Conservation (phyloP, 768 basidiomycete species). For the Pisolithus orientalis region DNA sequence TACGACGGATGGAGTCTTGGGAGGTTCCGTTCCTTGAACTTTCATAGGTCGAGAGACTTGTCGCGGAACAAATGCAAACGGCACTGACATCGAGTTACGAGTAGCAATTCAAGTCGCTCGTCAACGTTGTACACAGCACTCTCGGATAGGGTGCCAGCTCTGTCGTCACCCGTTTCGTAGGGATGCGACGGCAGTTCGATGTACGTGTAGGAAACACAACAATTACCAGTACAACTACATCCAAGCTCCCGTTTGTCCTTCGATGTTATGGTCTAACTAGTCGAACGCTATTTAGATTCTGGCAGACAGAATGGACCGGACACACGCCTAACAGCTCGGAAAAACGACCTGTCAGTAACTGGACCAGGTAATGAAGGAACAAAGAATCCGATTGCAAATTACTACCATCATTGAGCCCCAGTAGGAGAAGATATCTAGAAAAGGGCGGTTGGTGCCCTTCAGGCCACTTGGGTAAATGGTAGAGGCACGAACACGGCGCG, state of each 20-base stretch:
- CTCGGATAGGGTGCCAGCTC: no score
- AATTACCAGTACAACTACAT: not conserved
- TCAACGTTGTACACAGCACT: no score
- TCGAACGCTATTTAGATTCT: no score
- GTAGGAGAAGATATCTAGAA: not conserved
- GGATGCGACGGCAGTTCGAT: no score
- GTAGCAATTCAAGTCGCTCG: not conserved
- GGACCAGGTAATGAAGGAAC: not conserved
- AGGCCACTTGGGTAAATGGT: not conserved
- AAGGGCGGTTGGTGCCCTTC: constrained; percentile 8
- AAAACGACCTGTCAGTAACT: not conserved
- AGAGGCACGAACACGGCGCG: constrained; percentile 6
- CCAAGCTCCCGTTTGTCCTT: no score
- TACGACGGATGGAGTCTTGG: constrained; percentile 1
- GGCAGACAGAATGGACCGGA: no score
- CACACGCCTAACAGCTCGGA: not conserved
- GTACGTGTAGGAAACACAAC: not conserved
- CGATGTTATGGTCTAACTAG: no score
- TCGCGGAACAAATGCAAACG: constrained; percentile 44
- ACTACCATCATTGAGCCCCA: constrained; percentile 7
- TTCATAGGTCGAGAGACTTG: constrained; percentile 34
- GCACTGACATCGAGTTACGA: constrained; percentile 10
- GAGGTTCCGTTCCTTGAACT: constrained; percentile 11
- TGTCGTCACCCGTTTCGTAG: no score
- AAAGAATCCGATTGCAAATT: constrained; percentile 10